Percentiles rank a stretch among this genome's conserved stretches.
Conservation (phyloP, 176 grass and related monocot species). For the Echinochloa phyllopogon region DNA sequence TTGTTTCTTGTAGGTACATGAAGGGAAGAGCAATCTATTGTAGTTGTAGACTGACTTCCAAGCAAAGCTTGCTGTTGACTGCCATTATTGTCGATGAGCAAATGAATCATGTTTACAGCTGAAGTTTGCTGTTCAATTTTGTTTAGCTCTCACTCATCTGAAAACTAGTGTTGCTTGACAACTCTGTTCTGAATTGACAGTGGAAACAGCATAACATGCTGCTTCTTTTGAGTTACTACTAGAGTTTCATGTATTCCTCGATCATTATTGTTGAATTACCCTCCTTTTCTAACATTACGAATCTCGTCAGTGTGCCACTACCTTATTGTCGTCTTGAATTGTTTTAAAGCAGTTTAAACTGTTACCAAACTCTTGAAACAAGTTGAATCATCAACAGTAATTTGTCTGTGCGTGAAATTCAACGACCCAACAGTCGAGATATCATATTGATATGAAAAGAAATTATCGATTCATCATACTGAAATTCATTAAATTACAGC, state of each 20-base stretch:
- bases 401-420: background rate
- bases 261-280: background rate
- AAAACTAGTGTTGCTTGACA: background rate
- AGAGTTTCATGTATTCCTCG: background rate
- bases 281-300: background rate
- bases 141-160: background rate
- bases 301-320: background rate
- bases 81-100: background rate
- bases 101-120: background rate
- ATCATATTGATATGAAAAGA: background rate
- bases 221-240: background rate
- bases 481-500: background rate
- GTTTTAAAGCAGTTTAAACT: background rate
- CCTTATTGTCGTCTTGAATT: background rate
- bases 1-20: conserved; percentile 21
- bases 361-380: background rate
- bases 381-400: background rate
- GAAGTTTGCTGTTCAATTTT: background rate
- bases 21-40: background rate
- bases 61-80: background rate
- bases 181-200: conserved; percentile 6
- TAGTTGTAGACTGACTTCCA: background rate
- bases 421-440: background rate
- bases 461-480: background rate
- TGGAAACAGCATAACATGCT: background rate